Evolutionary conservation across 371 early-diverging fungal species (phyloP), one percentile per base, ranked within the genome.

Genomic region (Lichtheimia ornata): DNA sequence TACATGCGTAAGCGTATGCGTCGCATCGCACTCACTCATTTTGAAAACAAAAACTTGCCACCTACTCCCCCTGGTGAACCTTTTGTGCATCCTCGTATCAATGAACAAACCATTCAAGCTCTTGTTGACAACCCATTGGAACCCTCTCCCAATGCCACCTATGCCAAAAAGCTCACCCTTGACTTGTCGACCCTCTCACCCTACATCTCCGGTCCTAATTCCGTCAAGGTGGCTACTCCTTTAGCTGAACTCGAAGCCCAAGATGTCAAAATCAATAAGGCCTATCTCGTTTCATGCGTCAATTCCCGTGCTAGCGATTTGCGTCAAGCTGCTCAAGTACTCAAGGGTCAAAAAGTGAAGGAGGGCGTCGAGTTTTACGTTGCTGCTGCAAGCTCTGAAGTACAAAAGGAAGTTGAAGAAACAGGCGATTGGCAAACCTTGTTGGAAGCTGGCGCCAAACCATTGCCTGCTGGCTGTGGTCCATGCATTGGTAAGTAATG

Each of bases 381-480:
- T 11, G 96, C 97, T 14, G 95, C 98, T 5, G 98, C 98, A 18
- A 89, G 90, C 53, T 89, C 86, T 52, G 91, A 93, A 71, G 96
- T 97, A 0, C 94, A 95, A 76, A 80, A 84, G 35, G 95, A 96
- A 44, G 92, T 88, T 0, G 91, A 91, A 64, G 77, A 74, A 25
- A 76, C 84, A 20, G 97, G 98, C 15, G 92, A 95, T 67, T 97
- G 98, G 98, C 75, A 88, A 50, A 74, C 79, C 2, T 75, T 97
- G 47, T 61, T 97, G 25, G 83, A 90, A 18, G 96, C 98, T 1
- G 98, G 98, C 9, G 97, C 96, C n/a, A 88, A 74, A 45, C 78
- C 89, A 1, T 73, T 97, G 54, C 95, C 95, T 7, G 92, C 96
- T 20, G 98, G 98, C 20, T 97, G 98, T 76, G 98, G 98, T 4